Evolutionary conservation across 306 rosid species (phyloP).

Genomic region (Comarum palustre): DNA sequence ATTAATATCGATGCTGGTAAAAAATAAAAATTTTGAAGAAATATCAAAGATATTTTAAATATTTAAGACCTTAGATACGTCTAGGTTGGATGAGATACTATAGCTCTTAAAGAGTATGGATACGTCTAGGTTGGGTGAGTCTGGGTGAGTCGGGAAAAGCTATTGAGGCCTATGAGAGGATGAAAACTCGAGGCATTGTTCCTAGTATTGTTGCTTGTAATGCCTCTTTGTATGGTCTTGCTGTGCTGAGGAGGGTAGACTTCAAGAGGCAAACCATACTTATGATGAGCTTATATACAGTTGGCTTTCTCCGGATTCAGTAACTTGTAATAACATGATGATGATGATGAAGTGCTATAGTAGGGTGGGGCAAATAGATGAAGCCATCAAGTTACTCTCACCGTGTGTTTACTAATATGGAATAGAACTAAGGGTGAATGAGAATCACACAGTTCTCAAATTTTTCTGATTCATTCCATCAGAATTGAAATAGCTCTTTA

Average conservation of each 20-base stretch:
- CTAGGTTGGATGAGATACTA: conserved; percentile 73
- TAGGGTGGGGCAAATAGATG: conserved; percentile 77
- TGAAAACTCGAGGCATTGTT: conserved; percentile 73
- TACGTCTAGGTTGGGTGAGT: conserved; percentile 73
- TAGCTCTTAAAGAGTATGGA: conserved; percentile 63
- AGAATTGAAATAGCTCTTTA: too few relatives aligned
- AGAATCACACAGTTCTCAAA: too few relatives aligned
- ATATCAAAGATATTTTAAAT: too few relatives aligned
- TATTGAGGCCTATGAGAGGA: conserved; percentile 64
- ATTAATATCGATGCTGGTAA: too few relatives aligned
- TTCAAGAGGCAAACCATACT: conserved; percentile 64
- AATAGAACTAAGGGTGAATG: too few relatives aligned
- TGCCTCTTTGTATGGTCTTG: conserved; percentile 80
- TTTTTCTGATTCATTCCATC: too few relatives aligned
- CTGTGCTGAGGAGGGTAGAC: conserved; percentile 66
- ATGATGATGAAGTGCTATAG: conserved; percentile 94
- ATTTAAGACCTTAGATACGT: too few relatives aligned
- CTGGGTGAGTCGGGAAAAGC: conserved; percentile 77
- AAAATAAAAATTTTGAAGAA: too few relatives aligned
- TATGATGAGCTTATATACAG: conserved; percentile 61
- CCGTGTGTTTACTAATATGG: too few relatives aligned
- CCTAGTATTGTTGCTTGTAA: conserved; percentile 83
- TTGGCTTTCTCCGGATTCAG: conserved; percentile 82
- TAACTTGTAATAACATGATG: conserved; percentile 79
- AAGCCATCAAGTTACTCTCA: conserved; percentile 58